Evolutionary conservation across 2,329 filamentous ascomycete species (phyloP).

Genomic region (Boeremia lycopersici): DNA sequence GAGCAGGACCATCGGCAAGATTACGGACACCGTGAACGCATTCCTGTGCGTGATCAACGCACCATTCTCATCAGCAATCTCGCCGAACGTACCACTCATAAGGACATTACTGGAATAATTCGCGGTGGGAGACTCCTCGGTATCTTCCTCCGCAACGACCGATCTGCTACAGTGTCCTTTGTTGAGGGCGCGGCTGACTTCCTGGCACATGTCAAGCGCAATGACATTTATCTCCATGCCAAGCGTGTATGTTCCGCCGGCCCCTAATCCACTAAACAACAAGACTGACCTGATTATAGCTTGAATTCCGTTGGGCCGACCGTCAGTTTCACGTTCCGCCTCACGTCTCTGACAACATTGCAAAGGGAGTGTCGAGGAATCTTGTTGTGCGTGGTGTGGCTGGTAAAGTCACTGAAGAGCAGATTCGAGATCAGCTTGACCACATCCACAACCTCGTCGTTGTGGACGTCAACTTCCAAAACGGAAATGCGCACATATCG

Average conservation of each 20-base stretch:
- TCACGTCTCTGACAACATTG: slow-evolving; percentile 69
- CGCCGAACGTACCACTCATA: slow-evolving; percentile 65
- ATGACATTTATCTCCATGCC: slow-evolving; percentile 71
- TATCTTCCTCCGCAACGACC: slow-evolving; percentile 68
- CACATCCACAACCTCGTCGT: slow-evolving; percentile 82
- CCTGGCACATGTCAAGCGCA: slow-evolving; percentile 65
- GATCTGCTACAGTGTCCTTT: slow-evolving; percentile 71
- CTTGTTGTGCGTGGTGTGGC: slow-evolving; percentile 67
- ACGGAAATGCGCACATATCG: slow-evolving; percentile 68
- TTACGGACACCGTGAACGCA: slow-evolving; percentile 8
- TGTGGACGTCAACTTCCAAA: slow-evolving; percentile 65
- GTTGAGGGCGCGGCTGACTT: slow-evolving; percentile 66
- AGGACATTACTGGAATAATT: slow-evolving; percentile 68
- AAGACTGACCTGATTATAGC: slow-evolving; percentile 50
- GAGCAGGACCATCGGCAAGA: slow-evolving; percentile 17
- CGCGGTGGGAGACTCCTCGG: slow-evolving; percentile 75
- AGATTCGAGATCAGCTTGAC: slow-evolving; percentile 74
- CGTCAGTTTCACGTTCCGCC: slow-evolving; percentile 70
- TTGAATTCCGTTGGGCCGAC: slow-evolving; percentile 72
- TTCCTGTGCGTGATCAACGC: slow-evolving; percentile 51
- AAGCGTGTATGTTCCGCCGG: slow-evolving; percentile 62
- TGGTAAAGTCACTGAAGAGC: slow-evolving; percentile 64
- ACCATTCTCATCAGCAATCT: slow-evolving; percentile 70
- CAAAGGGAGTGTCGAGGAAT: slow-evolving; percentile 73
- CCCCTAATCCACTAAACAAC: not conserved